phyloP scores from a whole-genome alignment of 2,329 filamentous ascomycete species.

The Botryosphaeria dothidea region DNA sequence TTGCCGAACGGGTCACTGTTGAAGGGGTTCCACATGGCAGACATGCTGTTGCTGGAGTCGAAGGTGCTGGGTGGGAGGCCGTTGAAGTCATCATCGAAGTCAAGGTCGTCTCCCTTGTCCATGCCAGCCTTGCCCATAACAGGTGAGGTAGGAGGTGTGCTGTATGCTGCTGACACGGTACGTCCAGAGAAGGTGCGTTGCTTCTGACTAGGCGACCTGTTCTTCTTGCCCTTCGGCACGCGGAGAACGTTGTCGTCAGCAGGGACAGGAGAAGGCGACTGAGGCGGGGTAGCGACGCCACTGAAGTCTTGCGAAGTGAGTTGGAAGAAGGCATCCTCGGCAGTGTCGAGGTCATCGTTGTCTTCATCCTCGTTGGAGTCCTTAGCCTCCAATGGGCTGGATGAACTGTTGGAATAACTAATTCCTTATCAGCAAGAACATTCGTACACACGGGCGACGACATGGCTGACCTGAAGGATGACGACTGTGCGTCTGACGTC shows the following conservation, averaged over 20 bases:
- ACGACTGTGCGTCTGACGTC: slow-evolving; percentile 11
- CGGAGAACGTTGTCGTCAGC: slow-evolving; percentile 21
- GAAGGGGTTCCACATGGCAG: slow-evolving; percentile 11
- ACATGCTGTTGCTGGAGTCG: neutral
- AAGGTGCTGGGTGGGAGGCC: neutral
- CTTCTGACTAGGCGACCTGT: neutral
- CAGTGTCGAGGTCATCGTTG: slow-evolving; percentile 29
- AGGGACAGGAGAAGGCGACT: slow-evolving; percentile 37
- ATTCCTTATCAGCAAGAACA: neutral
- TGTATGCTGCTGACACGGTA: slow-evolving; percentile 34
- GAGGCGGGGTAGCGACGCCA: slow-evolving; percentile 35
- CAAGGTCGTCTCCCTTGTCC: slow-evolving; percentile 4
- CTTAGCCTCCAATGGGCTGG: neutral
- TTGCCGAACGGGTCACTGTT: slow-evolving; percentile 9
- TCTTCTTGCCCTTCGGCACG: slow-evolving; percentile 15
- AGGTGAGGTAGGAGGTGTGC: slow-evolving; percentile 40
- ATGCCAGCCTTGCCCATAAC: neutral
- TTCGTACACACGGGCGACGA: too few relatives aligned
- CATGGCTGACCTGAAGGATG: neutral
- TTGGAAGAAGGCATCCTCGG: slow-evolving; percentile 34
- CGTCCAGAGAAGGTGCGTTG: slow-evolving; percentile 10
- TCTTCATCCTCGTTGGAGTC: neutral
- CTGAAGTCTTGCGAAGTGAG: slow-evolving; percentile 31
- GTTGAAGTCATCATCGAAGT: slow-evolving; percentile 13
- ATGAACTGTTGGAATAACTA: neutral